These are phyloP conservation scores for Yamadazyma sp. DNA, from an alignment of 1,139 yeast genomes.

Conservation along the genomic window DNA sequence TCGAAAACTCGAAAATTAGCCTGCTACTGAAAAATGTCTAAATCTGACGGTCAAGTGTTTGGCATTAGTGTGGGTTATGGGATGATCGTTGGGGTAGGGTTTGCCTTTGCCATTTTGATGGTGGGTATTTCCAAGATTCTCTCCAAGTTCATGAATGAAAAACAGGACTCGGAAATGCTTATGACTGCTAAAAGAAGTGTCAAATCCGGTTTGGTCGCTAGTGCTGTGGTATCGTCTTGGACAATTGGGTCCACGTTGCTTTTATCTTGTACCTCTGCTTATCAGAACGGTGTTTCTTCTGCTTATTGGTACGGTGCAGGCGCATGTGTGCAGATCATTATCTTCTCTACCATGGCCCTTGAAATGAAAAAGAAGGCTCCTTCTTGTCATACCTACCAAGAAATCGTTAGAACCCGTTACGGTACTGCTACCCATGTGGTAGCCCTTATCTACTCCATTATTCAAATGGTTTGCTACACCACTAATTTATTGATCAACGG, in stretches of 20 bases:
- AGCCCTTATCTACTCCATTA: conserved; percentile 16
- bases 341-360: conserved; percentile 75
- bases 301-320: conserved; percentile 79
- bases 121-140: conserved; percentile 30
- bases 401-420: conserved; percentile 65
- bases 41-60: conserved; percentile 13
- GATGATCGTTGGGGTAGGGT: conserved; percentile 39
- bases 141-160: conserved; percentile 30
- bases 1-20: too few relatives aligned
- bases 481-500: conserved; percentile 20
- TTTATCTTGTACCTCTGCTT: conserved; percentile 31
- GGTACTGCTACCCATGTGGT: conserved; percentile 43
- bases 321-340: conserved; percentile 69
- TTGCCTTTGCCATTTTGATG: conserved; percentile 39
- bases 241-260: conserved; percentile 40
- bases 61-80: conserved; percentile 37
- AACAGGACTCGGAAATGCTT: conserved; percentile 39
- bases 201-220: conserved; percentile 34
- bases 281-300: conserved; percentile 42
- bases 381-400: conserved; percentile 74
- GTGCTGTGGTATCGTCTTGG: conserved; percentile 41
- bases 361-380: conserved; percentile 75
- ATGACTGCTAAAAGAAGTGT: conserved; percentile 39
- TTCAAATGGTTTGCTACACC: conserved; percentile 20
- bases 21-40: conserved; percentile 4